Percentiles rank a stretch among this genome's conserved stretches.
Evolutionary conservation across 257 asterid species (phyloP).

Genomic region (Lantana camara): DNA sequence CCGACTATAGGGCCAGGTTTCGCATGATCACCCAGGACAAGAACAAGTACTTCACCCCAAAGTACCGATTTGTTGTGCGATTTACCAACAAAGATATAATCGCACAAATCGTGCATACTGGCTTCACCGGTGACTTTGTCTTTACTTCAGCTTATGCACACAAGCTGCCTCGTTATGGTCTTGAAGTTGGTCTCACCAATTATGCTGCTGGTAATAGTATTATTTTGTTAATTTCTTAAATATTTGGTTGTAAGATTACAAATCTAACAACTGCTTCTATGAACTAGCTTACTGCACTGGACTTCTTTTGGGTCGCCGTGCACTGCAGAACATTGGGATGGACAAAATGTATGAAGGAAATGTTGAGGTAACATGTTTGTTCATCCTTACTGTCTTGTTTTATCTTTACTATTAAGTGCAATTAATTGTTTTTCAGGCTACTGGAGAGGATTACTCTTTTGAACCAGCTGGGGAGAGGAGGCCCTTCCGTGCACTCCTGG

Average conservation of each 20-base stretch:
- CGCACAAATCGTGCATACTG: conserved; percentile 47
- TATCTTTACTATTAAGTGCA: neutral
- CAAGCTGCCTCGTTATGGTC: conserved; percentile 49
- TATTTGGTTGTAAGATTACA: no score
- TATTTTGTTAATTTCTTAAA: neutral
- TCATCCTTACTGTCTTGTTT: no score
- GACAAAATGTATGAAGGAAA: conserved; percentile 81
- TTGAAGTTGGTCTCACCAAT: conserved; percentile 58
- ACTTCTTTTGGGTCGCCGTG: conserved; percentile 81
- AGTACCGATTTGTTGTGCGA: conserved; percentile 50
- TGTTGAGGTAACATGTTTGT: conserved; percentile 54
- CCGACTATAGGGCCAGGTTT: conserved; percentile 57
- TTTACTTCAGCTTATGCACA: conserved; percentile 51
- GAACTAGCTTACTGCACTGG: conserved; percentile 87
- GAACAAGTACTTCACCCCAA: conserved; percentile 54
- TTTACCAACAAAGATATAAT: conserved; percentile 54
- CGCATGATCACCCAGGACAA: conserved; percentile 58
- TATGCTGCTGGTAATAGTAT: conserved; percentile 48
- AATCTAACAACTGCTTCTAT: neutral
- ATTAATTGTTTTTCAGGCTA: conserved; percentile 60
- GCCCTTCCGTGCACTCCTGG: conserved; percentile 95
- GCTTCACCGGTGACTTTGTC: conserved; percentile 51
- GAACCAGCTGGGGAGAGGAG: conserved; percentile 86
- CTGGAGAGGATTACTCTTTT: conserved; percentile 91
- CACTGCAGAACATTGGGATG: conserved; percentile 72